These are phyloP conservation scores for Nematodospora valgi DNA, from an alignment of 805 yeast genomes.

Conservation along the genomic window DNA sequence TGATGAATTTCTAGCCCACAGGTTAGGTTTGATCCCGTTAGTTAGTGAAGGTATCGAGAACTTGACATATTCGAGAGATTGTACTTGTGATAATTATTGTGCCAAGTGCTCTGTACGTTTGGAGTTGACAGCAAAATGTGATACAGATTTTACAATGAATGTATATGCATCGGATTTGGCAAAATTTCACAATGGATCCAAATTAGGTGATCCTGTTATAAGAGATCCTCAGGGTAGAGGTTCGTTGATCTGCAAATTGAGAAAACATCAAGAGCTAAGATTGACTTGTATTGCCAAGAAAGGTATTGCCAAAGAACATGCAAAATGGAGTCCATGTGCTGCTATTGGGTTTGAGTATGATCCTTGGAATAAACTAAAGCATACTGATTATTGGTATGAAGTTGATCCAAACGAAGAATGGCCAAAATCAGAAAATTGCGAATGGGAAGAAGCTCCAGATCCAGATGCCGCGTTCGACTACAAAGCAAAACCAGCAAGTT, in stretches of 20 bases:
- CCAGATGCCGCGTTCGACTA: conserved; percentile 86
- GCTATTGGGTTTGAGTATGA: conserved; percentile 97
- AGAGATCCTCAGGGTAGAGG: conserved; percentile 77
- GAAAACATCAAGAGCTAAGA: conserved; percentile 88
- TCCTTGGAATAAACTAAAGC: conserved; percentile 97
- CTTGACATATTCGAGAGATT: conserved; percentile 86
- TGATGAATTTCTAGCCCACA: conserved; percentile 92
- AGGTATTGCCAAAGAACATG: conserved; percentile 96
- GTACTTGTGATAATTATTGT: conserved; percentile 98
- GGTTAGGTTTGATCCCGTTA: conserved; percentile 89
- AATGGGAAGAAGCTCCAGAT: conserved; percentile 93
- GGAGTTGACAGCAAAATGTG: conserved; percentile 83
- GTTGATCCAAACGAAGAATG: conserved; percentile 85
- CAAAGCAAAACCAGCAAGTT: conserved; percentile 74
- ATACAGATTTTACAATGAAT: conserved; percentile 80
- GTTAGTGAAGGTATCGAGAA: conserved; percentile 80
- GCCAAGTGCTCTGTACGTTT: conserved; percentile 90
- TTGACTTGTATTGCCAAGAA: conserved; percentile 94
- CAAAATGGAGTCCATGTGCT: conserved; percentile 96
- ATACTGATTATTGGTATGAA: conserved; percentile 96
- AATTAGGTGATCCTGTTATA: conserved; percentile 82
- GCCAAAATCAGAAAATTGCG: conserved; percentile 87
- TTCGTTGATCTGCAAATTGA: conserved; percentile 83
- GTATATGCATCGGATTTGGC: conserved; percentile 80
- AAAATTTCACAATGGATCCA: conserved; percentile 42